Percentiles rank a stretch among this genome's conserved stretches.
Conservation (phyloP, 768 basidiomycete genomes). For the Scleroderma citrinum region DNA sequence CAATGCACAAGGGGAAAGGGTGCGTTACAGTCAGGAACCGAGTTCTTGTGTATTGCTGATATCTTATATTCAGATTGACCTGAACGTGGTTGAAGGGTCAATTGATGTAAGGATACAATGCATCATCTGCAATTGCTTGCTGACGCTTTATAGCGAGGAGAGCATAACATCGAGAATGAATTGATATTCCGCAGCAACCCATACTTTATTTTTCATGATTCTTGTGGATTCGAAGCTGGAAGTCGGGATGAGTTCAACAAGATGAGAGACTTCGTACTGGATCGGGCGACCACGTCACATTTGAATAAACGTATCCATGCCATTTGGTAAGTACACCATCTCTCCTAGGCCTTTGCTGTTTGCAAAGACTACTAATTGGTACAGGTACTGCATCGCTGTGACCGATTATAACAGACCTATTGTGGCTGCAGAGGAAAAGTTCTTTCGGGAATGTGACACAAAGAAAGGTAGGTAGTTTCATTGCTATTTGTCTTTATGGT, state of each 20-base stretch:
- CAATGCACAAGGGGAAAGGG: constrained; percentile 13
- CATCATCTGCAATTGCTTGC: neutral
- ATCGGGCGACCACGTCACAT: constrained; percentile 11
- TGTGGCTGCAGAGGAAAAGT: constrained; percentile 22
- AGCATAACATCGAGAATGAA: constrained; percentile 28
- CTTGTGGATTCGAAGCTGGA: constrained; percentile 37
- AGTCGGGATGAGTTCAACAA: constrained; percentile 21
- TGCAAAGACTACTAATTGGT: neutral
- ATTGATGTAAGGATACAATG: neutral
- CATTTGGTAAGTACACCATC: constrained; percentile 27
- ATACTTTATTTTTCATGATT: constrained; percentile 38
- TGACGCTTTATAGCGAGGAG: constrained; percentile 14
- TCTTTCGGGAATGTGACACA: constrained; percentile 23
- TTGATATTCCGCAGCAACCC: constrained; percentile 27
- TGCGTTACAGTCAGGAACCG: neutral
- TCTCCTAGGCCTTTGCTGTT: neutral
- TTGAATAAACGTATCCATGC: constrained; percentile 30
- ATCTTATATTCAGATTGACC: neutral
- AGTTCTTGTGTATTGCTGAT: neutral
- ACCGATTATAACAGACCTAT: constrained; percentile 22
- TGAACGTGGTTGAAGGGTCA: neutral
- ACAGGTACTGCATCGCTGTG: constrained; percentile 36
- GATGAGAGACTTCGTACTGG: constrained; percentile 27
- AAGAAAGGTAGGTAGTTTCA: constrained; percentile 1
- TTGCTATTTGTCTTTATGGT: neutral